Conservation (phyloP, 2,329 filamentous ascomycete species). For the Periconia sp. region DNA sequence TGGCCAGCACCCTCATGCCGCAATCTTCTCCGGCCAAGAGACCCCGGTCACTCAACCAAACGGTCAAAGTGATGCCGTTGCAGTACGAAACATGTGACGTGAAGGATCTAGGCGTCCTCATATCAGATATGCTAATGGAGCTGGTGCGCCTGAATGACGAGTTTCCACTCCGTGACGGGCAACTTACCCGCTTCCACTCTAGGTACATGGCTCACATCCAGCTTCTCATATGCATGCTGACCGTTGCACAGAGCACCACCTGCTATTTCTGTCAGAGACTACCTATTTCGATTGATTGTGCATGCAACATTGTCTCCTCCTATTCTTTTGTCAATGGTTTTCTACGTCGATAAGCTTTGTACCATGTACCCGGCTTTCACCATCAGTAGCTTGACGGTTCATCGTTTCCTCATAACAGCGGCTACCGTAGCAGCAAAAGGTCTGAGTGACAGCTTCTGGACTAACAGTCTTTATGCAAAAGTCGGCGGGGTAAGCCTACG, state of each 20-base stretch:
- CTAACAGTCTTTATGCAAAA: slow-evolving; percentile 92
- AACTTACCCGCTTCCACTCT: slow-evolving; percentile 92
- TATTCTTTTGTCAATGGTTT: slow-evolving; percentile 97
- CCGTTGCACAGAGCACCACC: slow-evolving; percentile 63
- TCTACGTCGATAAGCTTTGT: slow-evolving; percentile 95
- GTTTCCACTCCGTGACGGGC: slow-evolving; percentile 79
- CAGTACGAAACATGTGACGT: slow-evolving; percentile 80
- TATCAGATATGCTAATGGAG: slow-evolving; percentile 94
- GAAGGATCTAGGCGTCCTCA: slow-evolving; percentile 85
- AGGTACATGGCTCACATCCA: slow-evolving; percentile 58
- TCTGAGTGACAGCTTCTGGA: slow-evolving; percentile 96
- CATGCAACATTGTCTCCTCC: slow-evolving; percentile 93
- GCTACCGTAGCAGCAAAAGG: slow-evolving; percentile 96
- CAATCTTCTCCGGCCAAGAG: slow-evolving; percentile 35
- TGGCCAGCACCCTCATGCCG: slow-evolving; percentile 16
- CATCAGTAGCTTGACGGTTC: slow-evolving; percentile 93
- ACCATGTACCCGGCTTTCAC: slow-evolving; percentile 92
- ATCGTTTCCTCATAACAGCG: slow-evolving; percentile 94
- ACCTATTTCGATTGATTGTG: slow-evolving; percentile 86
- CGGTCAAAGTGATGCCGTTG: slow-evolving; percentile 63
- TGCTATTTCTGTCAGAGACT: slow-evolving; percentile 91
- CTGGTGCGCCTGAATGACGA: slow-evolving; percentile 90
- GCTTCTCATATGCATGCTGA: slow-evolving; percentile 5
- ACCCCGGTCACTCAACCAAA: slow-evolving; percentile 41
- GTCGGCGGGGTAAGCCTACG: slow-evolving; percentile 90